A percentile compares a stretch with the other conserved stretches of the same genome.
These are phyloP conservation scores for Exophiala lecanii-corni DNA, from an alignment of 2,329 filamentous ascomycete genomes.

Conservation along the genomic window DNA sequence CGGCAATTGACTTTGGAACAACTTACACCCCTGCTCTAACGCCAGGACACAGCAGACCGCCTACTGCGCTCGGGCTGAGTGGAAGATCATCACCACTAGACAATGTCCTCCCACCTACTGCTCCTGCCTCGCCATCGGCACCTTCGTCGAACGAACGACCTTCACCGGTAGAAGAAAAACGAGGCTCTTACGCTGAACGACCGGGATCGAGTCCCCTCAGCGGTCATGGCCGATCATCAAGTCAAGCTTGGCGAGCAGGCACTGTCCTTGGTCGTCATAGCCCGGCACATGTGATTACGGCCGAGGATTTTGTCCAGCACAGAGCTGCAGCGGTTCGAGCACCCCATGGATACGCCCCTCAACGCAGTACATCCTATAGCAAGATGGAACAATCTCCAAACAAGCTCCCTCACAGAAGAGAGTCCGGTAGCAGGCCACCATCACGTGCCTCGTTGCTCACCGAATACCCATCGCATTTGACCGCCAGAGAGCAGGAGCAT, in stretches of 20 bases:
- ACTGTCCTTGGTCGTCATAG: slow-evolving; percentile 46
- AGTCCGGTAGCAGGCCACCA: slow-evolving; percentile 31
- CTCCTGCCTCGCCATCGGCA: slow-evolving; percentile 11
- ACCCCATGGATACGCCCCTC: slow-evolving; percentile 36
- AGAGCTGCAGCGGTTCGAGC: slow-evolving; percentile 56
- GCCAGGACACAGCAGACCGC: slow-evolving; percentile 46
- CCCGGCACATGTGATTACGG: slow-evolving; percentile 56
- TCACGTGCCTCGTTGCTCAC: slow-evolving; percentile 31
- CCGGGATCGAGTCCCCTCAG: slow-evolving; percentile 7
- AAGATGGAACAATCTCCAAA: slow-evolving; percentile 23
- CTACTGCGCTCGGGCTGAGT: slow-evolving; percentile 47
- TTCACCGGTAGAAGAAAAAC: slow-evolving; percentile 10
- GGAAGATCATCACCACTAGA: slow-evolving; percentile 26
- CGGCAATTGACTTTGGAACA: slow-evolving; percentile 78
- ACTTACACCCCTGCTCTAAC: slow-evolving; percentile 65
- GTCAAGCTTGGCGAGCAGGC: slow-evolving; percentile 75
- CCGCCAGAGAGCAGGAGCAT: slow-evolving; percentile 82
- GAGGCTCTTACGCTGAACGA: slow-evolving; percentile 6
- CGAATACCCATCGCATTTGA: slow-evolving; percentile 59
- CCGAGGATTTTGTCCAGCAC: slow-evolving; percentile 81
- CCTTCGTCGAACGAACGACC: slow-evolving; percentile 5
- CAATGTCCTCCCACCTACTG: slow-evolving; percentile 4
- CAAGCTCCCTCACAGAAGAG: slow-evolving; percentile 21
- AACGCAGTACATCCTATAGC: slow-evolving; percentile 33
- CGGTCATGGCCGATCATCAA: slow-evolving; percentile 37